Evolutionary conservation across 805 yeast species (phyloP), one percentile per base, ranked within the genome.

Genomic region (Hanseniaspora taiwanica): DNA sequence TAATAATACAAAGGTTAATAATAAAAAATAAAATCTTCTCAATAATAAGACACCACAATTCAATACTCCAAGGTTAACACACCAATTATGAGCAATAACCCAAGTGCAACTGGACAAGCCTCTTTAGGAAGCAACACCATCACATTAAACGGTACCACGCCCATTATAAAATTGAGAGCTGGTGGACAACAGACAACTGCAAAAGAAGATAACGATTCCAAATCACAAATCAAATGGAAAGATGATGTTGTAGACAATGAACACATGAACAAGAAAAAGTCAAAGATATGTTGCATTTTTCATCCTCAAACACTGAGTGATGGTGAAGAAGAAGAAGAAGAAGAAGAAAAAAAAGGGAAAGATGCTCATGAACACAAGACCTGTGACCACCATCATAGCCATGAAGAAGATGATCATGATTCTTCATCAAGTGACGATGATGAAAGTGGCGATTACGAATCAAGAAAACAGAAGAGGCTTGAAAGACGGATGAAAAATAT

Each of bases 161-260:
- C 33, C n/a, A 16, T 13, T 4, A 29, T 29, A 13, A 29, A 29
- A 29, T 16, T 29, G 4, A 13, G 33, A 13, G 33, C 18, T 7
- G n/a, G 18, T 7, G 18, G 10, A 16, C 4, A 16, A 8, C 13
- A 4, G 6, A 16, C 13, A 13, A 29, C 6, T 29, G 18, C 13
- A 5, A 10, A 29, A n/a, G 14, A 29, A 29, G 14, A 16, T 4
- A 16, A 16, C 3, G 33, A 25, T 14, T 12, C 34, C 14, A 27
- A 69, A 39, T 68, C 76, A 10, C 67, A 72, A 32, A 96, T 89
- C 0, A 68, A 76, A 39, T 89, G 96, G 96, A 68, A 78, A 6
- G 82, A 80, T 27, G 94, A 78, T 36, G 87, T 84, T 3, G 69
- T 91, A 4, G 97, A 89, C 57, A 89, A 89, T 56, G 98, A 89